These are phyloP conservation scores for Hypoxylon perforatum DNA, from an alignment of 495 filamentous ascomycete species.

Conservation along the genomic window DNA sequence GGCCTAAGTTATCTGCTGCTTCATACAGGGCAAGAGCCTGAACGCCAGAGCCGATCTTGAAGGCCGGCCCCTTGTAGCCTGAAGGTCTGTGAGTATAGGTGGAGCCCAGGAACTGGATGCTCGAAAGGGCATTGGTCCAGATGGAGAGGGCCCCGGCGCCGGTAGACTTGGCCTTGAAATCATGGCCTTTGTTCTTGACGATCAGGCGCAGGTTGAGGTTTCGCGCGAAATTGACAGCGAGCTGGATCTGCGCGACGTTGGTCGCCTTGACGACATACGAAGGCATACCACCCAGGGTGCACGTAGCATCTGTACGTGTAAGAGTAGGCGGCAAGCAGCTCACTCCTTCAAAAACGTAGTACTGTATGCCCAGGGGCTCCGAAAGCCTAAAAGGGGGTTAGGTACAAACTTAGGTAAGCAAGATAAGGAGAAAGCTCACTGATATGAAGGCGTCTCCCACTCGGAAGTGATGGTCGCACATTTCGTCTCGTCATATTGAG, in stretches of 20 bases:
- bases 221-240: conserved; percentile 66
- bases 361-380: conserved; percentile 33
- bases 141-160: conserved; percentile 63
- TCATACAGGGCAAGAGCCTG: conserved; percentile 63
- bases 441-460: conserved; percentile 39
- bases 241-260: conserved; percentile 60
- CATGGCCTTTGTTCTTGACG: conserved; percentile 75
- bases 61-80: conserved; percentile 60
- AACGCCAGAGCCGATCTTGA: conserved; percentile 69
- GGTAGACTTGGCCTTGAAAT: conserved; percentile 66
- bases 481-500: conserved; percentile 53
- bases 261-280: conserved; percentile 58
- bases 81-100: conserved; percentile 26
- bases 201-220: conserved; percentile 64
- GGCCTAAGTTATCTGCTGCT: conserved; percentile 56
- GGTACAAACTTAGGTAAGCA: not conserved
- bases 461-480: conserved; percentile 51
- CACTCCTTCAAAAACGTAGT: conserved; percentile 33
- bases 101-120: conserved; percentile 37
- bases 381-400: conserved; percentile 22
- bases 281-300: conserved; percentile 64
- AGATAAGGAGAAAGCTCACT: conserved; percentile 14
- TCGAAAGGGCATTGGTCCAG: conserved; percentile 65
- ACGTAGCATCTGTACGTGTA: conserved; percentile 43
- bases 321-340: conserved; percentile 35